phyloP scores from a whole-genome alignment of 345 rosid genomes.

The Gossypium rotundifolium region DNA sequence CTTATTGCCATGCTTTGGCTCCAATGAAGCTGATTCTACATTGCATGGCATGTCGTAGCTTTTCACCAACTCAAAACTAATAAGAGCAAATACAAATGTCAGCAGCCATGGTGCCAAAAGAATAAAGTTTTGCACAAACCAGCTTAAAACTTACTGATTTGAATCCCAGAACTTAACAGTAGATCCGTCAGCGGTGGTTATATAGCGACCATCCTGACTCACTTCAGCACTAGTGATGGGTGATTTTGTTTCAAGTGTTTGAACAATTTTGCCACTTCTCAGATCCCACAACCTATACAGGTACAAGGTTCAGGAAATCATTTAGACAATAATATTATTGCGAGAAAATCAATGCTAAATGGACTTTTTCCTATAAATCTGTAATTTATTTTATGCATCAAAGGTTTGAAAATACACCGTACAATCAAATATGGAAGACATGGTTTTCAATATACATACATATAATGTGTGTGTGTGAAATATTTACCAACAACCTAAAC shows the following conservation, averaged over 20 bases:
- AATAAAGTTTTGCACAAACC: background rate
- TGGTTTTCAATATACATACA: background rate
- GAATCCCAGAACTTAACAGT: conserved; percentile 96
- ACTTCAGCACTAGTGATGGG: conserved; percentile 95
- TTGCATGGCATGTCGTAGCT: conserved; percentile 87
- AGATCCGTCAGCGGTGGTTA: conserved; percentile 88
- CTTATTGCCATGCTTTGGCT: conserved; percentile 48
- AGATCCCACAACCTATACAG: conserved; percentile 74
- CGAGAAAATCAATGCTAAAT: background rate
- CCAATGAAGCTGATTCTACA: conserved; percentile 70
- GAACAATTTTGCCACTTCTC: conserved; percentile 80
- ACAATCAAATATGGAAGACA: background rate
- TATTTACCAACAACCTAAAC: background rate
- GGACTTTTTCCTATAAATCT: background rate
- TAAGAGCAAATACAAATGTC: conserved; percentile 9
- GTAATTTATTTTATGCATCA: background rate
- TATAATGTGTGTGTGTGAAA: background rate
- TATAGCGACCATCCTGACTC: conserved; percentile 87
- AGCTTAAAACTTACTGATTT: conserved; percentile 60
- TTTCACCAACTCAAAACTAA: conserved; percentile 82
- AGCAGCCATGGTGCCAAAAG: conserved; percentile 3
- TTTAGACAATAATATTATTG: background rate
- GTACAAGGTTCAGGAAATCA: background rate
- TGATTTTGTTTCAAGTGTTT: conserved; percentile 69
- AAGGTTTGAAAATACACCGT: background rate